Evolutionary conservation across 805 yeast genomes (phyloP).

Genomic region (Kazachstania viticola): DNA sequence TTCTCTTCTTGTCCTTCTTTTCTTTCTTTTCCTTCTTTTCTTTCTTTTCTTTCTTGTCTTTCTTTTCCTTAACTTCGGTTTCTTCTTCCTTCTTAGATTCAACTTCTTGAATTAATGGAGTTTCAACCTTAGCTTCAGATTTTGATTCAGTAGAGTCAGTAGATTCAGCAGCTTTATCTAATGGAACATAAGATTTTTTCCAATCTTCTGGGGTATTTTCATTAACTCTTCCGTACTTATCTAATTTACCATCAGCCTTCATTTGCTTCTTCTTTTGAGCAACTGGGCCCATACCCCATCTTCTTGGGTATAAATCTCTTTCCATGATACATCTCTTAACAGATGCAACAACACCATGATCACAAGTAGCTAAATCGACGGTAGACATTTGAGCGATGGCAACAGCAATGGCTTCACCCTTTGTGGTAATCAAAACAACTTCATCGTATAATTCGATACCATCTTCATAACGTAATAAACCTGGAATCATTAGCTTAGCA

Average conservation of each 20-base stretch:
- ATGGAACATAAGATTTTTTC: conserved; percentile 74
- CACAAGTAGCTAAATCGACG: conserved; percentile 91
- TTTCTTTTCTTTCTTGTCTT: conserved; percentile 43
- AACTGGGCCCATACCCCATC: conserved; percentile 99
- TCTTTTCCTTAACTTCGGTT: conserved; percentile 42
- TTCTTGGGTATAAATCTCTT: conserved; percentile 97
- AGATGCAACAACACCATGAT: conserved; percentile 97
- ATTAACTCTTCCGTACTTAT: conserved; percentile 85
- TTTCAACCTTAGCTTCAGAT: conserved; percentile 6
- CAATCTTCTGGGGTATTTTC: conserved; percentile 90
- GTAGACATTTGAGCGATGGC: conserved; percentile 99
- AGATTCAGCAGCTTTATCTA: conserved; percentile 35
- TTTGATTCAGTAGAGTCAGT: conserved; percentile 15
- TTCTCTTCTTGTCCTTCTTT: conserved; percentile 25
- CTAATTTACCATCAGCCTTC: conserved; percentile 94
- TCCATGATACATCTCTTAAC: conserved; percentile 99
- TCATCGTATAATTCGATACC: conserved; percentile 96
- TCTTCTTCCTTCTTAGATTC: conserved; percentile 27
- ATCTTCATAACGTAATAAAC: conserved; percentile 92
- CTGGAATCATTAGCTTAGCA: conserved; percentile 98
- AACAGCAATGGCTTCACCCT: conserved; percentile 98
- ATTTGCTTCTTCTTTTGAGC: conserved; percentile 97
- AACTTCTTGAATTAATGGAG: conserved; percentile 33
- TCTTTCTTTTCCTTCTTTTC: conserved; percentile 36
- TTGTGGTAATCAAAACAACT: conserved; percentile 94